Conservation (phyloP, 2,329 filamentous ascomycete genomes). For the Monosporascus cannonballus region DNA sequence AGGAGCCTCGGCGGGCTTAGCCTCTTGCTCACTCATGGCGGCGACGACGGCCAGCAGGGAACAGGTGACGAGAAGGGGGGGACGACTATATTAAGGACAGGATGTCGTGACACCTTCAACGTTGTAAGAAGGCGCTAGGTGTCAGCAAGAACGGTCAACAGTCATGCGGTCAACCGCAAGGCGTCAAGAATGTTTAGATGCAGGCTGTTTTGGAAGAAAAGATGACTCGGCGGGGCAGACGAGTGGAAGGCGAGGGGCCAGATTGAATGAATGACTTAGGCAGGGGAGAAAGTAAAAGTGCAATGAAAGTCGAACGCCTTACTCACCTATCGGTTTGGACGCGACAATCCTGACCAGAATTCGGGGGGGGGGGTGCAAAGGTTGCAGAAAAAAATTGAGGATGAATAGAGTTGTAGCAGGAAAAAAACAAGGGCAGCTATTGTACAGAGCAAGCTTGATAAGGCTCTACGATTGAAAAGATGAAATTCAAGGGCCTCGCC, state of each 20-base stretch:
- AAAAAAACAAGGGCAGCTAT: background rate
- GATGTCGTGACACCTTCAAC: background rate
- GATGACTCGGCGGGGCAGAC: background rate
- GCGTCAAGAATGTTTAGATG: background rate
- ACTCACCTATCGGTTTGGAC: no score
- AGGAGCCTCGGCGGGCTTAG: conserved; percentile 33
- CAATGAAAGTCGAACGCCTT: no score
- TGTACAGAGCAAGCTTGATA: background rate
- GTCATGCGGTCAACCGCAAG: no score
- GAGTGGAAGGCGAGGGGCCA: background rate
- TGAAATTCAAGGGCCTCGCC: background rate
- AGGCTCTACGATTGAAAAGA: background rate
- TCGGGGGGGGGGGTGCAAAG: no score
- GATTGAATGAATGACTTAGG: background rate
- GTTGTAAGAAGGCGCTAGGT: background rate
- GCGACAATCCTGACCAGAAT: no score
- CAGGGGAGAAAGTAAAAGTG: background rate
- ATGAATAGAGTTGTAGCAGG: background rate
- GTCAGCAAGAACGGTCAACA: no score
- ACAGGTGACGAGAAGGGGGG: no score
- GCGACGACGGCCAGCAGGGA: conserved; percentile 1
- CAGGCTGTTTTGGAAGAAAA: background rate
- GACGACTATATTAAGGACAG: no score
- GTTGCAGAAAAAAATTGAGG: no score
- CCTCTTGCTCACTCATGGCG: conserved; percentile 29